phyloP scores from a whole-genome alignment of 371 early-diverging fungal species.

The Cokeromyces recurvatus region DNA sequence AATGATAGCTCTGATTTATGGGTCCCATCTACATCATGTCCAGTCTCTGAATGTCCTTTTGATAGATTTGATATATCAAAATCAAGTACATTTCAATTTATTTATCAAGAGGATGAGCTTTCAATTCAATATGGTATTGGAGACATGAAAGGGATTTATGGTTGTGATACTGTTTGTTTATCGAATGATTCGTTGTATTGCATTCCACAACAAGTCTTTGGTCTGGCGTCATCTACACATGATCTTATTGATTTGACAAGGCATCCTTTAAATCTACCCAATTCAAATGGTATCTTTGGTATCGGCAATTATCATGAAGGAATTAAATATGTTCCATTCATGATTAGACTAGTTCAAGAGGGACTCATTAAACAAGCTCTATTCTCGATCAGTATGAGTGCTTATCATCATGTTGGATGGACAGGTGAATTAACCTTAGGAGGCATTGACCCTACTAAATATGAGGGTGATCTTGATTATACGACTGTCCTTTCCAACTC shows the following conservation, averaged over 20 bases:
- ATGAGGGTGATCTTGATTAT: constrained; percentile 13
- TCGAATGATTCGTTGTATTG: constrained; percentile 12
- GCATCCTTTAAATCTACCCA: background rate
- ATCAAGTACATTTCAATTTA: constrained; percentile 14
- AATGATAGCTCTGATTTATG: constrained; percentile 22
- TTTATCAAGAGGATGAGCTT: constrained; percentile 1
- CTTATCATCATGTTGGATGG: background rate
- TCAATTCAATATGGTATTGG: constrained; percentile 10
- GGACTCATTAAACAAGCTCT: constrained; percentile 15
- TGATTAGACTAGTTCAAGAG: constrained; percentile 15
- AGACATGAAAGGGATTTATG: constrained; percentile 15
- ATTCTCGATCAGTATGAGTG: constrained; percentile 24
- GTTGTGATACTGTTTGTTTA: constrained; percentile 52
- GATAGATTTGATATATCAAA: constrained; percentile 3
- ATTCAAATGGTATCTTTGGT: constrained; percentile 29
- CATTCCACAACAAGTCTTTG: constrained; percentile 19
- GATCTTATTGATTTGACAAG: constrained; percentile 3
- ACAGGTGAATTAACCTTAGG: constrained; percentile 28
- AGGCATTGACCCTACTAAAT: constrained; percentile 16
- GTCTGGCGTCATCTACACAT: constrained; percentile 12
- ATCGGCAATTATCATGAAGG: constrained; percentile 22
- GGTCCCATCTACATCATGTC: constrained; percentile 12
- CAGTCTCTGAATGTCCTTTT: background rate
- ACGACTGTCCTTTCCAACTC: constrained; percentile 17
- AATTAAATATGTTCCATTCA: constrained; percentile 14